phyloP scores from a whole-genome alignment of 495 filamentous ascomycete genomes.

The Hypoxylon fuscum region DNA sequence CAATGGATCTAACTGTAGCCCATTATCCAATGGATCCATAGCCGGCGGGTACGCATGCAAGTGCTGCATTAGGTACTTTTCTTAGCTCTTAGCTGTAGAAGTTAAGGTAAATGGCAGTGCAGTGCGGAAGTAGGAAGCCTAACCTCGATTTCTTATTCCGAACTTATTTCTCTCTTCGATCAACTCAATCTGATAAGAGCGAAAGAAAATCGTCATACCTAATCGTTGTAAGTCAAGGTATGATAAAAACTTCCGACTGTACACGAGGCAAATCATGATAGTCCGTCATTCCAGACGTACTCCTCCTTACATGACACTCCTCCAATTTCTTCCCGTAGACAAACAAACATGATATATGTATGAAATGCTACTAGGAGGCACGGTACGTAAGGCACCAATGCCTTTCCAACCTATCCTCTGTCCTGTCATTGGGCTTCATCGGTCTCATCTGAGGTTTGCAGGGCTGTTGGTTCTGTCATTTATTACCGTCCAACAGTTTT shows the following conservation, averaged over 20 bases:
- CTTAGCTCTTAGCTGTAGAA: constrained; percentile 5
- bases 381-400: constrained; percentile 40
- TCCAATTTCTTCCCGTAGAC: background rate
- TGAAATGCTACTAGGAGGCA: background rate
- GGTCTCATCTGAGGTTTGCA: constrained; percentile 27
- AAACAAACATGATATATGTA: background rate
- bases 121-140: background rate
- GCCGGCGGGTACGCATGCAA: constrained; percentile 38
- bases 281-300: too few species aligned
- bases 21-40: constrained; percentile 27
- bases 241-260: too few species aligned
- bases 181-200: too few species aligned
- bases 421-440: constrained; percentile 40
- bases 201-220: too few species aligned
- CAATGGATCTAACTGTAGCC: constrained; percentile 5
- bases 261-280: too few species aligned
- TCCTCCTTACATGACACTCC: too few species aligned
- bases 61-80: constrained; percentile 38
- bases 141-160: too few species aligned
- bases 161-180: too few species aligned
- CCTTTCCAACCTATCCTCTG: constrained; percentile 13
- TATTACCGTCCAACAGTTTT: constrained; percentile 28
- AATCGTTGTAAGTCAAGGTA: too few species aligned
- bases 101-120: too few species aligned
- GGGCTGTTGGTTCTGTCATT: constrained; percentile 19